Conservation (phyloP, 306 rosid genomes). For the barrel medic (Medicago truncatula) region DNA sequence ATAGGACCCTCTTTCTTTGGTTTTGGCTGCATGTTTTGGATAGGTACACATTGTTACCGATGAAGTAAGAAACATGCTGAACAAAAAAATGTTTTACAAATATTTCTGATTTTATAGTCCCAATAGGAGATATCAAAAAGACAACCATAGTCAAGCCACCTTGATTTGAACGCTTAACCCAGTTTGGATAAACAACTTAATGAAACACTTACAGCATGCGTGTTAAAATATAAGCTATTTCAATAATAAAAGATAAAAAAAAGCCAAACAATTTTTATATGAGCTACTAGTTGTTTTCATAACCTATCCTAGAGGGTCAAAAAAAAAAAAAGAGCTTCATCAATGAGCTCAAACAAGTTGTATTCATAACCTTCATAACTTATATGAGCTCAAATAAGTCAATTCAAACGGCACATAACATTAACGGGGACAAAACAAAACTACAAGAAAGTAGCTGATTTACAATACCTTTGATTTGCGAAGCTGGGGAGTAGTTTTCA, state of each 20-base stretch:
- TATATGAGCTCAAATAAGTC: neutral
- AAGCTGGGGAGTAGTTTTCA: conserved; percentile 78
- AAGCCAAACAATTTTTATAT: too few relatives aligned
- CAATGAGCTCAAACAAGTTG: too few relatives aligned
- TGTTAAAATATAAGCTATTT: neutral
- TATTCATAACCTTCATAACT: too few relatives aligned
- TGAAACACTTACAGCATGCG: neutral
- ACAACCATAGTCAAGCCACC: neutral
- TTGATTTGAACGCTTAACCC: neutral
- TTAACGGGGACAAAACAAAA: conserved; percentile 10
- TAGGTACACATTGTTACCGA: conserved; percentile 7
- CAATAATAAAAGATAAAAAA: neutral
- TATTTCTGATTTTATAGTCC: conserved; percentile 15
- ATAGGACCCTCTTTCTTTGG: conserved; percentile 69
- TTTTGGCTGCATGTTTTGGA: conserved; percentile 61
- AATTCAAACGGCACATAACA: neutral
- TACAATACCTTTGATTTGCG: conserved; percentile 75
- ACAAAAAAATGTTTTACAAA: conserved; percentile 18
- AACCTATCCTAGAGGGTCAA: too few relatives aligned
- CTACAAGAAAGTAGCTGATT: conserved; percentile 22
- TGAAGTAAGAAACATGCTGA: conserved; percentile 35
- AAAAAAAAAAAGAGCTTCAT: too few relatives aligned
- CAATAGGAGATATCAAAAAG: neutral
- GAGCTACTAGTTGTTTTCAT: neutral
- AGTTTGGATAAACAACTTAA: neutral